Percentiles rank a stretch among this genome's conserved stretches.
Evolutionary conservation across 345 rosid genomes (phyloP).

Genomic region (Eucalyptus camaldulensis): DNA sequence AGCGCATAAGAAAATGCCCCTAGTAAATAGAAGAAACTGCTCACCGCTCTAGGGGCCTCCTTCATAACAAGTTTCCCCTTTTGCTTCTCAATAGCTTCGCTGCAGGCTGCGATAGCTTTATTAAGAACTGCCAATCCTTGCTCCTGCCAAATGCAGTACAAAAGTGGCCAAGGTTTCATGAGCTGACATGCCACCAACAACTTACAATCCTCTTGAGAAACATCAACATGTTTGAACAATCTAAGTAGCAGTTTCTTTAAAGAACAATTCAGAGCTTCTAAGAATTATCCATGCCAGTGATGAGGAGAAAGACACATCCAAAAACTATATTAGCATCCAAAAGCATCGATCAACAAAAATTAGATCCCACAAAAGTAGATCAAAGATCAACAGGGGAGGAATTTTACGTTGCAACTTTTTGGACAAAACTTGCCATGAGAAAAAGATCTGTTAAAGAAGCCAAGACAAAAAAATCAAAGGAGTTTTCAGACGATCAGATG

Average conservation of each 20-base stretch:
- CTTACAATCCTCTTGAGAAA: not conserved
- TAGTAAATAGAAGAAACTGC: constrained; percentile 3
- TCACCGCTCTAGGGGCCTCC: constrained; percentile 92
- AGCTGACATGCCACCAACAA: not conserved
- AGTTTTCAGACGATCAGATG: not conserved
- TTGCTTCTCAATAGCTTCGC: constrained; percentile 66
- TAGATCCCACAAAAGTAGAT: not conserved
- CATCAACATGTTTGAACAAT: not conserved
- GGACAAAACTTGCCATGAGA: not conserved
- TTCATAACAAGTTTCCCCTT: constrained; percentile 84
- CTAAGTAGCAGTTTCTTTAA: not conserved
- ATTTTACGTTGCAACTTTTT: not conserved
- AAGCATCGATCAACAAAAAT: not conserved
- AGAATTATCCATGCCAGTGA: not conserved
- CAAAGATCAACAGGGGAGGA: not conserved
- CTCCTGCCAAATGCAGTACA: constrained; percentile 36
- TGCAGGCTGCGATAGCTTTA: constrained; percentile 74
- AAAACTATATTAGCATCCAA: not conserved
- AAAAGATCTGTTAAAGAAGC: not conserved
- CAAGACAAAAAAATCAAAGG: not conserved
- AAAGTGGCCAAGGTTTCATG: not conserved
- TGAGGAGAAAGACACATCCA: not conserved
- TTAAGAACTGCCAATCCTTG: constrained; percentile 79
- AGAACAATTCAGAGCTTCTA: not conserved
- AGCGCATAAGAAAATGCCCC: not conserved